These are phyloP conservation scores for Anthostomella pinea DNA, from an alignment of 2,329 filamentous ascomycete species.

Conservation along the genomic window DNA sequence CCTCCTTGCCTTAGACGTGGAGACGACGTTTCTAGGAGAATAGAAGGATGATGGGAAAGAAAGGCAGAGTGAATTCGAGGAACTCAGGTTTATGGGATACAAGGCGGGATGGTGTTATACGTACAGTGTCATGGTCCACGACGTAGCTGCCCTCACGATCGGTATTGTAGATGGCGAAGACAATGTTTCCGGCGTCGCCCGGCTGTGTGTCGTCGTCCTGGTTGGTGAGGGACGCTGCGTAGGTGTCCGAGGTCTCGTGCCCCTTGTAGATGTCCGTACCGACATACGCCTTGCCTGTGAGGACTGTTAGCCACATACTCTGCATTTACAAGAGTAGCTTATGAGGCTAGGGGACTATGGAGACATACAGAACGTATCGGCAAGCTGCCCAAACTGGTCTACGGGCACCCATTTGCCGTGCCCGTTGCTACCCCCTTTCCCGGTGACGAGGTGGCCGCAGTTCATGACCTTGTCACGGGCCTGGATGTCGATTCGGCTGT, in stretches of 20 bases:
- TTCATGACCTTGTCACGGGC: conserved; percentile 3
- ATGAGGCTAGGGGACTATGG: not conserved
- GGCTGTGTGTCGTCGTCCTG: not conserved
- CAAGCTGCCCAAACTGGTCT: not conserved
- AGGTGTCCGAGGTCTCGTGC: conserved; percentile 5
- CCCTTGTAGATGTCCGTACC: not conserved
- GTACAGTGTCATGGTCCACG: conserved; percentile 5
- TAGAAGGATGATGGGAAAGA: too few species aligned
- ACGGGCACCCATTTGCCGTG: conserved; percentile 4
- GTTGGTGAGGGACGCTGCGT: conserved; percentile 3
- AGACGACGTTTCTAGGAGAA: too few species aligned
- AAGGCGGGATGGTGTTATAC: too few species aligned
- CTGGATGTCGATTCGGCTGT: not conserved
- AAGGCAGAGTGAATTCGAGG: too few species aligned
- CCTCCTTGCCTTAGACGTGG: too few species aligned
- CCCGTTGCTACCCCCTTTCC: conserved; percentile 1
- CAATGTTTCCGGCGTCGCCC: conserved; percentile 1
- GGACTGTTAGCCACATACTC: too few species aligned
- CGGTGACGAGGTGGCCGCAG: conserved; percentile 1
- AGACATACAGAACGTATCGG: conserved; percentile 1
- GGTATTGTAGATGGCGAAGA: conserved; percentile 7
- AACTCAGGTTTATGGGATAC: too few species aligned
- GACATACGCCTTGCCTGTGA: not conserved
- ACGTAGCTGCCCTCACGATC: not conserved
- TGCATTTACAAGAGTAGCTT: too few species aligned